Evolutionary conservation across 805 yeast species (phyloP).

Genomic region (Candida coleopterorum): DNA sequence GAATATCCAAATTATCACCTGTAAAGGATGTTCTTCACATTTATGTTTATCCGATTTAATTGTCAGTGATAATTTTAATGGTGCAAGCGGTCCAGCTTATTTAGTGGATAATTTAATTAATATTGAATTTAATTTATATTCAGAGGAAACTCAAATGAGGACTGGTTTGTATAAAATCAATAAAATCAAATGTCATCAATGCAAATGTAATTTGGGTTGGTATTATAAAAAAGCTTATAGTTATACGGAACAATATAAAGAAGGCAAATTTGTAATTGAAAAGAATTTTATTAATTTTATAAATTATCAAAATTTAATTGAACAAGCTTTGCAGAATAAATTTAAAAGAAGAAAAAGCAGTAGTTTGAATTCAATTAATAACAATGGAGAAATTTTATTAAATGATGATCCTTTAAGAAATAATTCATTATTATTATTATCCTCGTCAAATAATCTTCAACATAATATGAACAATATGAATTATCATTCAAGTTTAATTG

Average conservation of each 20-base stretch:
- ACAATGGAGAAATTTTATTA: too few species aligned
- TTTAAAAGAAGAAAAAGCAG: conserved; percentile 13
- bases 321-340: conserved; percentile 19
- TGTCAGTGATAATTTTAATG: conserved; percentile 34
- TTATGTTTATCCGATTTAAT: conserved; percentile 33
- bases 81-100: conserved; percentile 38
- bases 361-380: too few species aligned
- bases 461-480: background rate
- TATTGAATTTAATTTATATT: conserved; percentile 19
- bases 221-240: conserved; percentile 33
- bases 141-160: conserved; percentile 32
- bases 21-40: conserved; percentile 38
- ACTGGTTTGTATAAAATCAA: conserved; percentile 36
- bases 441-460: too few species aligned
- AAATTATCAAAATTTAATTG: conserved; percentile 27
- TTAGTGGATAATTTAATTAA: conserved; percentile 38
- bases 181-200: conserved; percentile 37
- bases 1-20: conserved; percentile 35
- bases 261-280: conserved; percentile 43
- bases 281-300: conserved; percentile 29
- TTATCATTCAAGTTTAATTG: background rate
- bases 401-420: too few species aligned
- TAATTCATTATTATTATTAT: too few species aligned
- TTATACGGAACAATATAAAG: conserved; percentile 35
- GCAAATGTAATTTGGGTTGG: conserved; percentile 36